Conservation (phyloP, 768 basidiomycete species). For the Collybiopsis luxurians region DNA sequence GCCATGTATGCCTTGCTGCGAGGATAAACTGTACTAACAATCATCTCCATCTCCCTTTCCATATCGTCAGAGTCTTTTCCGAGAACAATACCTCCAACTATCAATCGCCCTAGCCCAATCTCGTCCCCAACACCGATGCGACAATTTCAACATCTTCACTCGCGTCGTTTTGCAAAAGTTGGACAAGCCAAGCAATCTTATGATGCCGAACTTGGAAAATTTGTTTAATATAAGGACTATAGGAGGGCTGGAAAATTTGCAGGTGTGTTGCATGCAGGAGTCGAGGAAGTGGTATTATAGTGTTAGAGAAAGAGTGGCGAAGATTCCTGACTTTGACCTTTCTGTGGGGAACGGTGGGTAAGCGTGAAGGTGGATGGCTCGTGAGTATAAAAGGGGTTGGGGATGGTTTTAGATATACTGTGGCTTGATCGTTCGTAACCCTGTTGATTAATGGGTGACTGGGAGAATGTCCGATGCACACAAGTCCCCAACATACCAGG, state of each 20-base stretch:
- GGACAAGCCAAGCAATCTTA: constrained; percentile 1
- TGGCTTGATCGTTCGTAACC: too few species aligned
- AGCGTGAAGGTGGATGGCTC: too few species aligned
- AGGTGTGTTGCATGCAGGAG: not conserved
- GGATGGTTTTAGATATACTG: too few species aligned
- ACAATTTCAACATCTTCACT: not conserved
- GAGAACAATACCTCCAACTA: constrained; percentile 4
- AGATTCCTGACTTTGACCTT: constrained; percentile 1
- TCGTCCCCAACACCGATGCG: not conserved
- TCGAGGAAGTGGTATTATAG: constrained; percentile 2
- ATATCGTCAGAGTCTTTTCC: not conserved
- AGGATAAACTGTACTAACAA: too few species aligned
- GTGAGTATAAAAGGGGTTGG: too few species aligned
- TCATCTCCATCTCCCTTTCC: too few species aligned
- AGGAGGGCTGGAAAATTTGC: not conserved
- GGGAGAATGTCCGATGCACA: too few species aligned
- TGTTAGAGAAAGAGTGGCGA: constrained; percentile 1
- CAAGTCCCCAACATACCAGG: too few species aligned
- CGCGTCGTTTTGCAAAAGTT: constrained; percentile 1
- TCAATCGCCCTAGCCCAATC: constrained; percentile 3
- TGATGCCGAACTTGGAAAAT: constrained; percentile 1
- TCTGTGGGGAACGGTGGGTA: too few species aligned
- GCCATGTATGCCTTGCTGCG: not conserved
- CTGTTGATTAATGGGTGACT: too few species aligned
- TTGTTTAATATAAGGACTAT: constrained; percentile 2